Percentiles rank a stretch among this genome's conserved stretches.
Conservation (phyloP, 164 flowering plant genomes). For the Umbellularia californica region DNA sequence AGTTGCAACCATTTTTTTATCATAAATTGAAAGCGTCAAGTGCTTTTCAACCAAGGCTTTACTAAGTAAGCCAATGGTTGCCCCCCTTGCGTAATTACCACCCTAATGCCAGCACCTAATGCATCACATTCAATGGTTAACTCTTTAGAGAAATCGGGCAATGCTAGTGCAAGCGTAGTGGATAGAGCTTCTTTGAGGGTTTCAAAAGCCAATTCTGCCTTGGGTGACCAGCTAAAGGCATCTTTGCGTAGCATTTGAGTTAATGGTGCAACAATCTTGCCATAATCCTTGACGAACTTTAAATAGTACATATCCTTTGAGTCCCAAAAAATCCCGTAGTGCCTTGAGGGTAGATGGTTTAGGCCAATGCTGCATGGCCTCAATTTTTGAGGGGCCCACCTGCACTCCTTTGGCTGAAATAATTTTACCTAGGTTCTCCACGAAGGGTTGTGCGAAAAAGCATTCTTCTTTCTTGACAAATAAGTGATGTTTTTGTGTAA, state of each 20-base stretch:
- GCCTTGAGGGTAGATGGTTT: background rate
- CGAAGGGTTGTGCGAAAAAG: too few species aligned
- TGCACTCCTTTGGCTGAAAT: background rate
- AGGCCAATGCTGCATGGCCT: background rate
- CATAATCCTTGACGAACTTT: background rate
- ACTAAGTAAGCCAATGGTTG: background rate
- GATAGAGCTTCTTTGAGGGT: background rate
- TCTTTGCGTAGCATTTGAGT: background rate
- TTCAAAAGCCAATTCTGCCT: background rate
- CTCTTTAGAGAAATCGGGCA: background rate
- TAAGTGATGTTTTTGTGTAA: background rate
- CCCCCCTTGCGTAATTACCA: background rate
- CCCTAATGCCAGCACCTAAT: background rate
- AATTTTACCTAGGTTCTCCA: background rate
- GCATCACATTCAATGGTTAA: constrained; percentile 2
- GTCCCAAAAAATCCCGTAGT: background rate
- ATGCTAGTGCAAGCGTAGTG: background rate
- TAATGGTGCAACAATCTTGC: background rate
- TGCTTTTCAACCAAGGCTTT: too few species aligned
- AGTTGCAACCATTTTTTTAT: background rate
- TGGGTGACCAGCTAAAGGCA: background rate
- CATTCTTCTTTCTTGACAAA: background rate
- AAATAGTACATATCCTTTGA: background rate
- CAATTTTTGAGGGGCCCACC: background rate
- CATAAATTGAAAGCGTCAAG: background rate